A percentile compares a stretch with the other conserved stretches of the same genome.
phyloP scores from a whole-genome alignment of 1,284 basidiomycete species.

The Malassezia slooffiae region DNA sequence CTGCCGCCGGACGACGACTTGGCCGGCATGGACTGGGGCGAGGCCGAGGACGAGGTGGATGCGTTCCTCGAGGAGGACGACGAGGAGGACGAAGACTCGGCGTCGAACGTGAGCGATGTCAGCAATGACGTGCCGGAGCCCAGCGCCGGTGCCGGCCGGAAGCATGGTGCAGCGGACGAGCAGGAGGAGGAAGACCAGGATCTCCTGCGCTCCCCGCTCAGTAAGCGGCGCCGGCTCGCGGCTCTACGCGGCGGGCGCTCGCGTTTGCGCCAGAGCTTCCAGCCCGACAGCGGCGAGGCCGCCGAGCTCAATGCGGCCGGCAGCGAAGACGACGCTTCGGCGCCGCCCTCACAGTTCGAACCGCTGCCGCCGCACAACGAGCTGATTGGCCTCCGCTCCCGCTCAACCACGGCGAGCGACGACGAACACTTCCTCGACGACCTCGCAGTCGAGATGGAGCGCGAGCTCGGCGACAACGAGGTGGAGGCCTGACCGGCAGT shows the following conservation, averaged over 20 bases:
- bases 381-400: not conserved
- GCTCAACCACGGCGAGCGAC: slow-evolving; percentile 15
- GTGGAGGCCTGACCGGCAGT: too few relatives aligned
- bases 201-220: slow-evolving; percentile 15
- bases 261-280: slow-evolving; percentile 16
- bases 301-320: not conserved
- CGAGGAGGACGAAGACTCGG: slow-evolving; percentile 16
- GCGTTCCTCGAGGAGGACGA: slow-evolving; percentile 55
- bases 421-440: slow-evolving; percentile 34
- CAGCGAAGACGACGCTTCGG: not conserved
- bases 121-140: slow-evolving; percentile 17
- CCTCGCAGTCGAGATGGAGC: slow-evolving; percentile 33
- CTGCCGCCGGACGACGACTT: slow-evolving; percentile 16
- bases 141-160: slow-evolving; percentile 15
- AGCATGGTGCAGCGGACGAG: slow-evolving; percentile 26
- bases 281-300: slow-evolving; percentile 1
- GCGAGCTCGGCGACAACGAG: slow-evolving; percentile 27
- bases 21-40: slow-evolving; percentile 54
- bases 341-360: not conserved
- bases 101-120: slow-evolving; percentile 5
- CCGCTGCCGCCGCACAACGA: not conserved
- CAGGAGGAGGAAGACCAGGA: slow-evolving; percentile 9
- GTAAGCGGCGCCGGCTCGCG: slow-evolving; percentile 17
- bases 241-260: slow-evolving; percentile 18
- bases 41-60: slow-evolving; percentile 74